These are phyloP conservation scores for Exophiala bonariae DNA, from an alignment of 2,329 filamentous ascomycete species.

Conservation along the genomic window DNA sequence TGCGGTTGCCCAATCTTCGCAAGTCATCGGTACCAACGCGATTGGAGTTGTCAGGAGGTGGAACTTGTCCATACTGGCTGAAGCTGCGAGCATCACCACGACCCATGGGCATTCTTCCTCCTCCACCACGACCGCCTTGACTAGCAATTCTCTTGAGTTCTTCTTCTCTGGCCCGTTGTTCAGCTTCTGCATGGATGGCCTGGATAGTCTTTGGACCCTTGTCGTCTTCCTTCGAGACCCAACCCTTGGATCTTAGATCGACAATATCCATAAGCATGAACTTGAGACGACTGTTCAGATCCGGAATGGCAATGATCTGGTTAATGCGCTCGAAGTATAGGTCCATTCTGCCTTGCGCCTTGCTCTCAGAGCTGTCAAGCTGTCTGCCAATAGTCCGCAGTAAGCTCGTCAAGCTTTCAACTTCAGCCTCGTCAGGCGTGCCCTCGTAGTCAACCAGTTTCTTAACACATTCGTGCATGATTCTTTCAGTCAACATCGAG, in stretches of 20 bases:
- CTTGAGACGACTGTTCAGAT: slow-evolving; percentile 80
- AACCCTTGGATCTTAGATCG: slow-evolving; percentile 75
- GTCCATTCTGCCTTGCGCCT: slow-evolving; percentile 84
- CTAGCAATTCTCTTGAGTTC: slow-evolving; percentile 63
- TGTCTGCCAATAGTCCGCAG: slow-evolving; percentile 87
- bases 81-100: slow-evolving; percentile 87
- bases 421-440: slow-evolving; percentile 89
- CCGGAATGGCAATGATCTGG: slow-evolving; percentile 74
- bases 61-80: slow-evolving; percentile 66
- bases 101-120: slow-evolving; percentile 69
- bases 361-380: slow-evolving; percentile 71
- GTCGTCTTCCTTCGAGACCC: slow-evolving; percentile 83
- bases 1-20: slow-evolving; percentile 72
- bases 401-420: slow-evolving; percentile 92
- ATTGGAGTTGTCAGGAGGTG: slow-evolving; percentile 69
- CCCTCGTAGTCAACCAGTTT: slow-evolving; percentile 95
- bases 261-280: slow-evolving; percentile 98
- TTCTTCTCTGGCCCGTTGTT: slow-evolving; percentile 76
- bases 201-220: slow-evolving; percentile 97
- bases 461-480: slow-evolving; percentile 99
- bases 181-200: slow-evolving; percentile 81
- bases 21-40: slow-evolving; percentile 90
- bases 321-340: slow-evolving; percentile 90
- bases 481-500: slow-evolving; percentile 95
- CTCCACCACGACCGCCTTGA: slow-evolving; percentile 58